A percentile compares a stretch with the other conserved stretches of the same genome.
Conservation (phyloP, 306 rosid species). For the Malus fusca region DNA sequence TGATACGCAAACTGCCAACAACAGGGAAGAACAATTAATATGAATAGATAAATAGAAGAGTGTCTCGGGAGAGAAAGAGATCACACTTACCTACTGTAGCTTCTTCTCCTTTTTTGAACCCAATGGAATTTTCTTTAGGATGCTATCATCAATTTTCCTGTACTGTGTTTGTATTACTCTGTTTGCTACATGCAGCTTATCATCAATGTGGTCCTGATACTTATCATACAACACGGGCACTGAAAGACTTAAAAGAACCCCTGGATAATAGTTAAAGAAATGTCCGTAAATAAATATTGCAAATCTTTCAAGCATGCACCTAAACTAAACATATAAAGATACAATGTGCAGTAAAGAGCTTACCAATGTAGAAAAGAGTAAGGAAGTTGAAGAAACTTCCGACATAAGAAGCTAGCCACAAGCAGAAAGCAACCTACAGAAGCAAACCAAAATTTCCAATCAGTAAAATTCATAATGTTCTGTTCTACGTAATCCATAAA, state of each 20-base stretch:
- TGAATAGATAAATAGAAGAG: background rate
- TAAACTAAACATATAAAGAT: background rate
- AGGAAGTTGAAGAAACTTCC: constrained; percentile 72
- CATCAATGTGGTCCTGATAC: constrained; percentile 67
- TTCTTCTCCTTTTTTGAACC: constrained; percentile 68
- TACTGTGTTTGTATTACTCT: constrained; percentile 40
- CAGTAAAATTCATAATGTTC: background rate
- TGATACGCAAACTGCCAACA: background rate
- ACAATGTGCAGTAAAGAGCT: constrained; percentile 21
- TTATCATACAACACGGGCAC: constrained; percentile 81
- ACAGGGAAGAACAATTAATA: background rate
- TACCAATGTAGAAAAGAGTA: constrained; percentile 64
- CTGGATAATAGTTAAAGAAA: constrained; percentile 33
- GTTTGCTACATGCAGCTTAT: constrained; percentile 39
- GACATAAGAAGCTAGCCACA: constrained; percentile 53
- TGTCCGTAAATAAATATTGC: background rate
- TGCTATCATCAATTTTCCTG: constrained; percentile 44
- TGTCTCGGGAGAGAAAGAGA: background rate
- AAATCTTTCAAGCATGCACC: background rate
- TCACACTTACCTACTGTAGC: constrained; percentile 55
- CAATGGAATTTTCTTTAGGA: constrained; percentile 56
- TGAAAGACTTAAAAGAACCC: constrained; percentile 71
- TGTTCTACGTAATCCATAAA: background rate
- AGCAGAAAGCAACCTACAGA: constrained; percentile 57
- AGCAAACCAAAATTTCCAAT: background rate